Conservation (phyloP, 2,329 filamentous ascomycete species). For the Aspergillus neotritici region DNA sequence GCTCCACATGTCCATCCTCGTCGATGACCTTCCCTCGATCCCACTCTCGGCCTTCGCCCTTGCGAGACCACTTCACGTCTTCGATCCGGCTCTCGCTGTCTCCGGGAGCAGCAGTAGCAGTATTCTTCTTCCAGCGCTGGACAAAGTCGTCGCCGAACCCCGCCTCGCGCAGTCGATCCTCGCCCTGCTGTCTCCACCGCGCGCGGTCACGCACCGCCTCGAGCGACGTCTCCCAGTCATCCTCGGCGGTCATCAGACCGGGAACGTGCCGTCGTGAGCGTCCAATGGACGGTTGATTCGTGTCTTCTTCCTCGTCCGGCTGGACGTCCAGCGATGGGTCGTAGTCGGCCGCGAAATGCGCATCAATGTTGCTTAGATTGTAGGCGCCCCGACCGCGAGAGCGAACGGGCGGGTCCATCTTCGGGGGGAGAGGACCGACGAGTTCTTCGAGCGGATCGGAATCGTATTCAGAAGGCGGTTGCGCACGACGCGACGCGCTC, state of each 20-base stretch:
- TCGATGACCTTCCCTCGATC: constrained; percentile 59
- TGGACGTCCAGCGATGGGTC: constrained; percentile 47
- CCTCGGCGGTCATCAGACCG: constrained; percentile 46
- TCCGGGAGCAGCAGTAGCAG: constrained; percentile 42
- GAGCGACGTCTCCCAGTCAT: constrained; percentile 74
- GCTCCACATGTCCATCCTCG: constrained; percentile 49
- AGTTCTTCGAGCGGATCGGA: constrained; percentile 72
- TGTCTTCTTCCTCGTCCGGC: constrained; percentile 44
- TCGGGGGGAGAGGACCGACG: constrained; percentile 64
- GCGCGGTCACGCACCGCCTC: constrained; percentile 76
- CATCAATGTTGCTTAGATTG: constrained; percentile 64
- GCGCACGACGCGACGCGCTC: background rate
- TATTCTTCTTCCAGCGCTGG: constrained; percentile 61
- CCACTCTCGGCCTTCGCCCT: constrained; percentile 63
- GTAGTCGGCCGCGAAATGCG: constrained; percentile 66
- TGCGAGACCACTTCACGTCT: constrained; percentile 67
- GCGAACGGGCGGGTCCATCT: constrained; percentile 41
- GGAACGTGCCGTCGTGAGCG: constrained; percentile 36
- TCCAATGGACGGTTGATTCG: constrained; percentile 52
- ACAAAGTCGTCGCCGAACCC: constrained; percentile 75
- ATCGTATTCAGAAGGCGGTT: constrained; percentile 22
- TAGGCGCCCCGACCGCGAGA: constrained; percentile 67
- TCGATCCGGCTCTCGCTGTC: constrained; percentile 55
- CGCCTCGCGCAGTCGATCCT: constrained; percentile 67
- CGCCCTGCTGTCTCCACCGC: constrained; percentile 68